Percentiles rank a stretch among this genome's conserved stretches.
Evolutionary conservation across 2,329 filamentous ascomycete genomes (phyloP).

Genomic region (Penicillium sp.): DNA sequence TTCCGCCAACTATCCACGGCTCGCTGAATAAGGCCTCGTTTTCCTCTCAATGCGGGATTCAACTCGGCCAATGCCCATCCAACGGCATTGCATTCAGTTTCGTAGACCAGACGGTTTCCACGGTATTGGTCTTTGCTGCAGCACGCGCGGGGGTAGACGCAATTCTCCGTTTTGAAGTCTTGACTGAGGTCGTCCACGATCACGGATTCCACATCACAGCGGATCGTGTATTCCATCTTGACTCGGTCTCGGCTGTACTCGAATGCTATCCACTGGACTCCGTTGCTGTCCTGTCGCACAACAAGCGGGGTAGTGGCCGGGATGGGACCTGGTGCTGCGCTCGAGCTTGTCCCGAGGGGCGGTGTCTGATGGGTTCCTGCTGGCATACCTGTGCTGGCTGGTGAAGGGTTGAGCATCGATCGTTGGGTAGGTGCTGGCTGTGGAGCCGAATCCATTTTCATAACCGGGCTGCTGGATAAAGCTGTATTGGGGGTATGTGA

Average conservation of each 20-base stretch:
- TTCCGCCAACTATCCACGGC: slow-evolving; percentile 99
- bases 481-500: slow-evolving; percentile 49
- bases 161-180: slow-evolving; percentile 98
- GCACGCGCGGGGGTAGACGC: slow-evolving; percentile 93
- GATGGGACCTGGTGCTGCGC: slow-evolving; percentile 92
- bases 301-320: slow-evolving; percentile 94
- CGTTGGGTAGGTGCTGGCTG: slow-evolving; percentile 38
- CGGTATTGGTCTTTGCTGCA: slow-evolving; percentile 95
- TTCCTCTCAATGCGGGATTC: slow-evolving; percentile 86
- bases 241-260: slow-evolving; percentile 96
- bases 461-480: slow-evolving; percentile 63
- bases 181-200: slow-evolving; percentile 79
- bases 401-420: slow-evolving; percentile 38
- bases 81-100: slow-evolving; percentile 99
- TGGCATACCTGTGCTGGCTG: slow-evolving; percentile 54
- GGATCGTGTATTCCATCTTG: slow-evolving; percentile 99
- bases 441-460: slow-evolving; percentile 49
- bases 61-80: slow-evolving; percentile 97
- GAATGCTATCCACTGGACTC: slow-evolving; percentile 98
- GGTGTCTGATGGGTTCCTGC: slow-evolving; percentile 37
- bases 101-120: slow-evolving; percentile 92
- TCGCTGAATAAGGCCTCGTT: slow-evolving; percentile 92
- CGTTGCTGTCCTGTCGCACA: slow-evolving; percentile 91
- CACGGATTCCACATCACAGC: slow-evolving; percentile 96
- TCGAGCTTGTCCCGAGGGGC: slow-evolving; percentile 70